Evolutionary conservation across 1,284 basidiomycete genomes (phyloP).

Genomic region (Puccinia coronata): DNA sequence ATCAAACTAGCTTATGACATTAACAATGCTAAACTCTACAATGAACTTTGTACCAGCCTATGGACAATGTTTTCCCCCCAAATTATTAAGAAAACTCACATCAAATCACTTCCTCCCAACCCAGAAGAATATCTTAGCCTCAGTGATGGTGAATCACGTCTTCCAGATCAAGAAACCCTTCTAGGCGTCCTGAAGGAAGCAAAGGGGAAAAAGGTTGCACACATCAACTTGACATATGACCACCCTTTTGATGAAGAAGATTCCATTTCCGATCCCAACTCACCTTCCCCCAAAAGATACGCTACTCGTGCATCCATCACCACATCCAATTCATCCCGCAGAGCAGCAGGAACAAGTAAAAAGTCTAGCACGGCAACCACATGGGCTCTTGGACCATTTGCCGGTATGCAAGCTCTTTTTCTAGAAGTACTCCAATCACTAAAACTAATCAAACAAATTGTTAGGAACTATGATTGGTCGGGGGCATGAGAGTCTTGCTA

Average conservation of each 20-base stretch:
- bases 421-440: not conserved
- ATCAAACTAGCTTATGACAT: not conserved
- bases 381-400: constrained; percentile 7
- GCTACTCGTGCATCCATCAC: too few species aligned
- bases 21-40: not conserved
- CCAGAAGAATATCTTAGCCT: not conserved
- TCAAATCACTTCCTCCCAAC: not conserved
- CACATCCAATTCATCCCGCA: too few species aligned
- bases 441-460: not conserved
- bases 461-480: not conserved
- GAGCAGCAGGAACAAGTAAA: not conserved
- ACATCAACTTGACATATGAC: not conserved
- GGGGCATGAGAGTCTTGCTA: not conserved
- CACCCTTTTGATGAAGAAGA: not conserved
- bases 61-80: not conserved
- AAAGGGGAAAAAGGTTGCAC: not conserved
- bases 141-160: not conserved
- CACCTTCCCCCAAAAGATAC: too few species aligned
- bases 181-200: constrained; percentile 7
- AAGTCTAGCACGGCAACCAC: too few species aligned
- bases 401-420: not conserved
- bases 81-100: not conserved
- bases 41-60: not conserved
- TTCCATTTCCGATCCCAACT: not conserved
- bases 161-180: constrained; percentile 4